These are phyloP conservation scores for Leccinum broughii DNA, from an alignment of 768 basidiomycete genomes.

Conservation along the genomic window DNA sequence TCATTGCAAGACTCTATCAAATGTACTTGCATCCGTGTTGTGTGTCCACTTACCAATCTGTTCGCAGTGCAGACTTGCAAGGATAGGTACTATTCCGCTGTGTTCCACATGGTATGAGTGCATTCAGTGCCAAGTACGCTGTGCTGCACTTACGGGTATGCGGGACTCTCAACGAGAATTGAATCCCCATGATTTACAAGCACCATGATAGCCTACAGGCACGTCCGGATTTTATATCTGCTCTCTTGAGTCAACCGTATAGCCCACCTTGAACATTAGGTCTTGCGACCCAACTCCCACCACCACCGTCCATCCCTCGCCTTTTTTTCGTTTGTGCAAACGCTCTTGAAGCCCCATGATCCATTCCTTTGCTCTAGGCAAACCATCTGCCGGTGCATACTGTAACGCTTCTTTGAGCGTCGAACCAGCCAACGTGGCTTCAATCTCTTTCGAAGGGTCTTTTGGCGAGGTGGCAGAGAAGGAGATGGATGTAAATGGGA, in stretches of 20 bases:
- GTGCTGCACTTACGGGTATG: constrained; percentile 49
- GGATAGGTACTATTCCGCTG: constrained; percentile 63
- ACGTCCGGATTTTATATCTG: not conserved
- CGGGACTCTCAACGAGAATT: constrained; percentile 75
- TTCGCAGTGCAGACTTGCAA: constrained; percentile 50
- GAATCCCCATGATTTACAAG: constrained; percentile 73
- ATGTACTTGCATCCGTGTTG: not conserved
- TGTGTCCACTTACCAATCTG: constrained; percentile 45
- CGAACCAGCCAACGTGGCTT: too few relatives aligned
- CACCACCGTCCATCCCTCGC: constrained; percentile 66
- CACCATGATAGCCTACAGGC: constrained; percentile 55
- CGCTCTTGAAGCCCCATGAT: constrained; percentile 62
- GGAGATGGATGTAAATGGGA: not conserved
- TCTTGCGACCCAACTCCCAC: constrained; percentile 83
- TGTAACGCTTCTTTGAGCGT: constrained; percentile 50
- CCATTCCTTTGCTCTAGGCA: constrained; percentile 61
- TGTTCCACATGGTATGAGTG: not conserved
- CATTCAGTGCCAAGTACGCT: not conserved
- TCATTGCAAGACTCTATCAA: constrained; percentile 26
- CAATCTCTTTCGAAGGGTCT: too few relatives aligned
- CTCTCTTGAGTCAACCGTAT: not conserved
- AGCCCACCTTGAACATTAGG: constrained; percentile 68
- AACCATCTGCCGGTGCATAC: constrained; percentile 66
- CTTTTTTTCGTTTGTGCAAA: constrained; percentile 57
- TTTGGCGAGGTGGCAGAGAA: too few relatives aligned